Conservation (phyloP, 192 early-diverging fungal genomes). For the Backusella mclennaniae region DNA sequence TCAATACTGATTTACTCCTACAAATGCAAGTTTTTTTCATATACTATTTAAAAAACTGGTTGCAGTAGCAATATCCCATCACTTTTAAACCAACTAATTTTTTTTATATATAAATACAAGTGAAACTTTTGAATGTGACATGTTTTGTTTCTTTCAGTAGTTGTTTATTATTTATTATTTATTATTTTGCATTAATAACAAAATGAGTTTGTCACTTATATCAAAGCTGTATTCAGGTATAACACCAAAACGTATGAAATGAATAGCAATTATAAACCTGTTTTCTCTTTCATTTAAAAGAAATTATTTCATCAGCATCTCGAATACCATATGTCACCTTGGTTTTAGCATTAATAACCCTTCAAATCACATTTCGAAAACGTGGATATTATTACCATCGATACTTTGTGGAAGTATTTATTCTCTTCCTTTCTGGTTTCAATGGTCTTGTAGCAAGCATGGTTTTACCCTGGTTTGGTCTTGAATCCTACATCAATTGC, state of each 20-base stretch:
- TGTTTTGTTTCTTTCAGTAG: not conserved
- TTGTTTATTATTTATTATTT: not conserved
- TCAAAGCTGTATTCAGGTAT: not conserved
- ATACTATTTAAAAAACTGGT: not conserved
- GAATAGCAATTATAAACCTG: too few species aligned
- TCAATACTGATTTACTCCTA: not conserved
- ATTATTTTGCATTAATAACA: not conserved
- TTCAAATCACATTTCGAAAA: not conserved
- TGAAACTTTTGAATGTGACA: not conserved
- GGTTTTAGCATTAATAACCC: not conserved
- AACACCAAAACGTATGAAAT: not conserved
- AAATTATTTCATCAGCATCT: not conserved
- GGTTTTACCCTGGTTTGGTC: not conserved
- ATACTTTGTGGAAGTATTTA: not conserved
- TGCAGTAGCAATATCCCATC: not conserved
- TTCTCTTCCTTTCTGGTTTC: not conserved
- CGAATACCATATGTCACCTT: not conserved
- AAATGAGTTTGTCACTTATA: not conserved
- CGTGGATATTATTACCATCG: not conserved
- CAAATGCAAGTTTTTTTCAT: not conserved
- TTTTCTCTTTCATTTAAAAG: not conserved
- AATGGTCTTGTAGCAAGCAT: not conserved
- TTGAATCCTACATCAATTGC: not conserved
- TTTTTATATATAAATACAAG: not conserved
- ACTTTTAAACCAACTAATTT: not conserved